Evolutionary conservation across 2,329 filamentous ascomycete species (phyloP), one percentile per base, ranked within the genome.

Genomic region (Xylaria sp.): DNA sequence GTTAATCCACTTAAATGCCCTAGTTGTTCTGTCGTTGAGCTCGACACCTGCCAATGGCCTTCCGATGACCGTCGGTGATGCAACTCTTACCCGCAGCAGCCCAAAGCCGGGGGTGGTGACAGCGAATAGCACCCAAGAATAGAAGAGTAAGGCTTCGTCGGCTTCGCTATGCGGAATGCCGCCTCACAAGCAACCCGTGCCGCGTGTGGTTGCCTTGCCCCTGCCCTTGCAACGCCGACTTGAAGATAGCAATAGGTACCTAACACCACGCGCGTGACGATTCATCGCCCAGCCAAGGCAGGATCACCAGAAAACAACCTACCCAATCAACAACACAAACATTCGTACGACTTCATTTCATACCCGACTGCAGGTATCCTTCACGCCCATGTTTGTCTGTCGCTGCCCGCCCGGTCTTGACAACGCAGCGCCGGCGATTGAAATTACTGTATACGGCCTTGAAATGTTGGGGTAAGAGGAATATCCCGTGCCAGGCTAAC

Each of bases 171-270:
- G 65, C 59, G 48, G 44, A 66, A 33, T 38, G 44, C 65, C 46
- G 65, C 68, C 65, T 68, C 61, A 61, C 60, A 63, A 63, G 49
- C 58, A 40, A 17, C 36, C 53, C 40, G 62, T 20, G 40, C 28
- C 57, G 62, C 62, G 63, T 65, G 46, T 61, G 44, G 62, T 59
- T 63, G 65, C 62, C 66, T 66, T 63, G 33, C 33, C 40, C 44
- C 58, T 63, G 63, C 56, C 40, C 44, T 60, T 63, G 63, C 56
- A 63, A 70, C 51, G 62, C 61, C 57, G 54, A 42, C 62, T 63
- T 17, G n/a, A 65, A 46, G 31, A 48, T 42, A 61, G 53, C 63
- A 62, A 61, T 48, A 10, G 33, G 33, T 33, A 33, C 33, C 33
- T 33, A 15, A 57, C 40, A 42, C 46, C 51, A 56, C 42, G 28